Percentiles rank a stretch among this genome's conserved stretches.
These are phyloP conservation scores for Tolypocladium endophyticum DNA, from an alignment of 2,329 filamentous ascomycete genomes.

Conservation along the genomic window DNA sequence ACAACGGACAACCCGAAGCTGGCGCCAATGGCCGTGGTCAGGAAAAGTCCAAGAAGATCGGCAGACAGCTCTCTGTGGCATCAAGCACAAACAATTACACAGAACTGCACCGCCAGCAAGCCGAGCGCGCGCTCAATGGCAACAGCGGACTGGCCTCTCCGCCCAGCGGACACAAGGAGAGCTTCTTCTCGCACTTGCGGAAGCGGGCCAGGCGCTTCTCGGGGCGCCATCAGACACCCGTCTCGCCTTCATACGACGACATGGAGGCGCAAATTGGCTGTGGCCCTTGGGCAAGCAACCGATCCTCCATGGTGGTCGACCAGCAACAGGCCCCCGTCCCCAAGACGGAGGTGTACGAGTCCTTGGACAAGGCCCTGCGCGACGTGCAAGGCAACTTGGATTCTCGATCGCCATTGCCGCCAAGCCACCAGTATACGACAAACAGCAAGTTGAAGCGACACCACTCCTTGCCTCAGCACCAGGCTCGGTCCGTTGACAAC, in stretches of 20 bases:
- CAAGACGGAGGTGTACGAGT: slow-evolving; percentile 48
- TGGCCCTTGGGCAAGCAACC: slow-evolving; percentile 76
- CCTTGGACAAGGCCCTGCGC: slow-evolving; percentile 46
- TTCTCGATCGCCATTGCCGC: slow-evolving; percentile 36
- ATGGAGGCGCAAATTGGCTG: slow-evolving; percentile 89
- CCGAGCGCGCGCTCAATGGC: slow-evolving; percentile 81
- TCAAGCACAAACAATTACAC: slow-evolving; percentile 90
- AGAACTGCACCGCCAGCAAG: slow-evolving; percentile 81
- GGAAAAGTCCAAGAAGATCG: slow-evolving; percentile 81
- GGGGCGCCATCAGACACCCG: slow-evolving; percentile 74
- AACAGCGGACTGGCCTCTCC: slow-evolving; percentile 66
- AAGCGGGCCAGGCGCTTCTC: slow-evolving; percentile 90
- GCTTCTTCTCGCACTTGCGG: slow-evolving; percentile 94
- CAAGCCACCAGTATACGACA: slow-evolving; percentile 36
- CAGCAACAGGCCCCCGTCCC: slow-evolving; percentile 36
- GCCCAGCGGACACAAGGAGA: slow-evolving; percentile 73
- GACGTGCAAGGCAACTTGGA: slow-evolving; percentile 43
- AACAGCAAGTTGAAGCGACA: slow-evolving; percentile 51
- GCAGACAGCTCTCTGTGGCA: slow-evolving; percentile 82
- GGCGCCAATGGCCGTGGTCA: slow-evolving; percentile 31
- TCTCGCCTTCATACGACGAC: slow-evolving; percentile 73
- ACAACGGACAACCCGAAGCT: slow-evolving; percentile 46
- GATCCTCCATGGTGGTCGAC: slow-evolving; percentile 75
- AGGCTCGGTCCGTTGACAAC: slow-evolving; percentile 54
- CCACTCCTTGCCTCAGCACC: slow-evolving; percentile 53